Base-by-base conservation (phyloP, 495 filamentous ascomycete species). In the Xylaria palmicola region DNA sequence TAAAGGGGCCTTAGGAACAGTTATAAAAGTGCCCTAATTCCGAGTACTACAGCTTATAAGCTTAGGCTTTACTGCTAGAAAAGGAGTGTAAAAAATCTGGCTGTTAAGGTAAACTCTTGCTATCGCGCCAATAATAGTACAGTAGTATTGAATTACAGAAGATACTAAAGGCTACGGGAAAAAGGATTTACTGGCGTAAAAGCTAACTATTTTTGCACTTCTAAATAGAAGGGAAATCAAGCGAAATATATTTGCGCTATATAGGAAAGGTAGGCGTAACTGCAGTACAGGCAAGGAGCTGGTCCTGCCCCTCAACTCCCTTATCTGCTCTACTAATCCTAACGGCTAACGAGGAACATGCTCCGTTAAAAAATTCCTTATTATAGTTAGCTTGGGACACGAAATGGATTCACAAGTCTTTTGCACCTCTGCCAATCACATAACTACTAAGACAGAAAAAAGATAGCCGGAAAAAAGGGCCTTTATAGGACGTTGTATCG, bases 11-110 rank as follows among this genome's bases (percentile, higher is more conserved):
- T 44, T 39, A 66, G 40, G 53, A 56, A 56, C 63, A 39, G 56
- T 37, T 63, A 50, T 49, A 63, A 54, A 57, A 53, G 39, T 56
- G 51, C 41, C 52, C 49, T n/a, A n/a, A n/a, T n/a, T n/a, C 30
- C 8, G 44, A 59, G 41, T 17, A 57, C 53, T 26, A 24, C 20
- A 19, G 63, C 58, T 65, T 30, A 51, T 26, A 62, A 27, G 63
- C 58, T 62, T 40, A 43, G 39, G 52, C 43, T 19, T 51, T 52
- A 37, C 44, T 13, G 20, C 48, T 24, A 43, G 19, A 54, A 56
- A 30, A 20, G 59, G 53, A 50, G 12, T 41, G 59, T 65, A 65
- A 65, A 65, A 62, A 47, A 65, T 59, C 63, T 65, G 45, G 63
- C 19, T 24, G 37, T 65, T 52, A 56, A 65, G 59, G 47, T 17